Conservation (phyloP, 352 stramenopile genomes). For the Blastocystis hominis region DNA sequence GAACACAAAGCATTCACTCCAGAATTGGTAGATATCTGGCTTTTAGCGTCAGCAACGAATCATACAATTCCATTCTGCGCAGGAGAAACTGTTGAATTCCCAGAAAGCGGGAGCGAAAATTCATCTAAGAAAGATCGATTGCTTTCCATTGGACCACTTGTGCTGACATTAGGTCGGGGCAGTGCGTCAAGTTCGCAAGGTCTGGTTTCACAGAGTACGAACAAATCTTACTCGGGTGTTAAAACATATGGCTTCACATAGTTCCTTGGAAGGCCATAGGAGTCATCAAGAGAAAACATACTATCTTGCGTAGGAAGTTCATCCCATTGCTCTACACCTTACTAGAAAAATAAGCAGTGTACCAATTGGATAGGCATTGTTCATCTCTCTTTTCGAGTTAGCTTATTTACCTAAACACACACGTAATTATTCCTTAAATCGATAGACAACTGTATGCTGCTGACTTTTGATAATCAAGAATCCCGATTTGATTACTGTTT, state of each 20-base stretch:
- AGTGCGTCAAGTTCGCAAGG: neutral
- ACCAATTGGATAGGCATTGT: neutral
- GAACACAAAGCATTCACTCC: no score
- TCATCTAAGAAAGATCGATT: neutral
- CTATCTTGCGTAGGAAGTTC: neutral
- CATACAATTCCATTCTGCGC: neutral
- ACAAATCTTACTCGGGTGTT: neutral
- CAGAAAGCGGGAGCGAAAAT: neutral
- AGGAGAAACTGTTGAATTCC: neutral
- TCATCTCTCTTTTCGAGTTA: neutral
- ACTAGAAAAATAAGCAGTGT: neutral
- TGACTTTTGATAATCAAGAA: no score
- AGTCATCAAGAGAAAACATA: neutral
- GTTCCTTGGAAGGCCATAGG: neutral
- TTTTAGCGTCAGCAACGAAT: neutral
- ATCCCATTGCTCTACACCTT: neutral
- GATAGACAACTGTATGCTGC: no score
- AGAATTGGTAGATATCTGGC: no score
- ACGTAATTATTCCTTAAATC: no score
- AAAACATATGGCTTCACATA: neutral
- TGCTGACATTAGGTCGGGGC: neutral
- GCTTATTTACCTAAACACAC: no score
- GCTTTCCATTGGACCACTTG: no score
- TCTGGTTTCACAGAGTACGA: neutral
- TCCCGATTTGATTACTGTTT: no score